Conservation (phyloP, 352 stramenopile species). For the Phytophthora niederhauseri region DNA sequence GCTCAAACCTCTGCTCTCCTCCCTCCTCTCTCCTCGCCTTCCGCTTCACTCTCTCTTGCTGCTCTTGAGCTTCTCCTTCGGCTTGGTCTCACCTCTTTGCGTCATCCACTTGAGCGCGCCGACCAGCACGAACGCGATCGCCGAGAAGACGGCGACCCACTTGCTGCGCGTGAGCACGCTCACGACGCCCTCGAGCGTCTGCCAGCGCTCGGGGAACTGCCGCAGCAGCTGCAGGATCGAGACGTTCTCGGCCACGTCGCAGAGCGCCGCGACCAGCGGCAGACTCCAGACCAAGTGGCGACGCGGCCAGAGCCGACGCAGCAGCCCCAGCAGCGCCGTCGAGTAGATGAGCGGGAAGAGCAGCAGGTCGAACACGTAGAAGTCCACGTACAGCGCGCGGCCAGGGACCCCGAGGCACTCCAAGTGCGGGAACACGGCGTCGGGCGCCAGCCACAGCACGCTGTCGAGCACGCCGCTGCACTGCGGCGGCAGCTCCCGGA, state of each 20-base stretch:
- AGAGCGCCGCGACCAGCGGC: constrained; percentile 35
- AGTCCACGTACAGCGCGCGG: constrained; percentile 46
- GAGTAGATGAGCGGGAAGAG: constrained; percentile 58
- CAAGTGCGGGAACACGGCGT: constrained; percentile 42
- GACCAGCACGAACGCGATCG: constrained; percentile 28
- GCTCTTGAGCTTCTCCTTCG: not conserved
- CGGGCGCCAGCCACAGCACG: constrained; percentile 37
- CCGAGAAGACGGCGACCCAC: constrained; percentile 36
- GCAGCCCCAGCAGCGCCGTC: constrained; percentile 31
- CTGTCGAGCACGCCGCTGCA: constrained; percentile 49
- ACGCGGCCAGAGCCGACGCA: constrained; percentile 38
- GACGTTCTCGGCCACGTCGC: constrained; percentile 54
- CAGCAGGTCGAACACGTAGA: constrained; percentile 54
- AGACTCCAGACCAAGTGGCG: constrained; percentile 24
- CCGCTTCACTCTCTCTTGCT: constrained; percentile 25
- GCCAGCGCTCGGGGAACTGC: constrained; percentile 38
- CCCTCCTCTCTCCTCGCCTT: not conserved
- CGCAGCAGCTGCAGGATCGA: constrained; percentile 47
- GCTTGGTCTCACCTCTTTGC: not conserved
- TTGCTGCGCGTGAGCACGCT: constrained; percentile 45
- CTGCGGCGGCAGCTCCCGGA: constrained; percentile 35
- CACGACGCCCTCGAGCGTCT: constrained; percentile 34
- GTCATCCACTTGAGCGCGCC: constrained; percentile 13
- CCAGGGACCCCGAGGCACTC: constrained; percentile 40
- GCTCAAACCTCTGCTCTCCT: not conserved